Base-by-base conservation (phyloP, 129 eudicot species). In the Centaurea solstitialis region DNA sequence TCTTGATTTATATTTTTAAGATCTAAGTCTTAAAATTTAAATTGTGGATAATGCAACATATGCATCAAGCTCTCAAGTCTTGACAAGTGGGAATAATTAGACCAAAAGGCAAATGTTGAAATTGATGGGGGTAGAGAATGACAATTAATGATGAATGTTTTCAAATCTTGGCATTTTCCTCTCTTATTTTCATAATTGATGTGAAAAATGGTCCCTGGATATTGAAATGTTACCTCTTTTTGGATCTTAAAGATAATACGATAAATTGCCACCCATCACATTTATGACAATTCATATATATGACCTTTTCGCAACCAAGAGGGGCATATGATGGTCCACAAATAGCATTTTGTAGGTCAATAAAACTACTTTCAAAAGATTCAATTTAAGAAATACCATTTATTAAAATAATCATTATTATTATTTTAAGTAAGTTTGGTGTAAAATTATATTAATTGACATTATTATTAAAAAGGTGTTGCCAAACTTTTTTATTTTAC, bases 131-230 rank as follows among this genome's bases (percentile, higher is more conserved):
- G 71, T 70, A 71, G 76, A 23, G 26, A 23, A 53, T 80, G 84
- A 73, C 77, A 57, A 81, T 64, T 75, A 65, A 72, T 41, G 12
- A 61, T 35, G 28, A 72, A 22, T 40, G 65, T 23, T 80, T 62
- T 7, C 37, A 62, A 23, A 24, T 64, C 47, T 38, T 80, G 82
- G 57, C 82, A 69, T 18, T 47, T 78, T 79, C 76, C 35, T 70
- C 15, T 69, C 57, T 50, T 50, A 21, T 43, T 62, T 65, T 59
- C 39, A 21, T 74, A 4, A 59, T n/a, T 76, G 76, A 35, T 50
- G 72, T 68, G 71, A 20, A 76, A 24, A 20, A 82, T 53, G 81
- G 85, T 76, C 85, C 80, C 85, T 47, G 35, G 12, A 68, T 41
- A 15, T 18, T 66, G 81, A 78, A 67, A 74, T 74, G 80, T 74